Evolutionary conservation across 2,329 filamentous ascomycete genomes (phyloP).

Genomic region (Stachybotrys echinatus): DNA sequence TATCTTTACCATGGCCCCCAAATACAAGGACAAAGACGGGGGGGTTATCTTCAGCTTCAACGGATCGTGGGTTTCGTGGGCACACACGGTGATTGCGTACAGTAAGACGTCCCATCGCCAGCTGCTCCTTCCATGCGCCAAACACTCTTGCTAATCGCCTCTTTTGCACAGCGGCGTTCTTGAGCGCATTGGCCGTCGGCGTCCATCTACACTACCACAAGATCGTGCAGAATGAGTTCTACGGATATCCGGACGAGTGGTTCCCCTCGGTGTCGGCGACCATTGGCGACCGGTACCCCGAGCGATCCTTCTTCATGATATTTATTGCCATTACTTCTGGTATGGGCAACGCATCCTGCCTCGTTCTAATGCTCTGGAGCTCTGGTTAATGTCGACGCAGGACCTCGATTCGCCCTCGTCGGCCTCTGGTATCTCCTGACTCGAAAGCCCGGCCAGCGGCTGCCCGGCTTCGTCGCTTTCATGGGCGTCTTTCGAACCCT

Average conservation of each 20-base stretch:
- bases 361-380: background rate
- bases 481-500: constrained; percentile 83
- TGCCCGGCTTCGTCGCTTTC: constrained; percentile 76
- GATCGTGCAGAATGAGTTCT: constrained; percentile 96
- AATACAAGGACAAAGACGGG: constrained; percentile 61
- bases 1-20: constrained; percentile 27
- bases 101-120: constrained; percentile 39
- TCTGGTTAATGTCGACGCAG: constrained; percentile 33
- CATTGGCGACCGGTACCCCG: constrained; percentile 94
- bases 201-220: constrained; percentile 85
- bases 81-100: constrained; percentile 81
- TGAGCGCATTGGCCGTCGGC: constrained; percentile 80
- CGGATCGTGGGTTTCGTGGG: constrained; percentile 85
- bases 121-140: background rate
- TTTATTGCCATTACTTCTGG: constrained; percentile 96
- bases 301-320: constrained; percentile 93
- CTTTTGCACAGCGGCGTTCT: constrained; percentile 63
- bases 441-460: constrained; percentile 63
- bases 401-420: constrained; percentile 85
- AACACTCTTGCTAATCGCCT: constrained; percentile 11
- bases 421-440: constrained; percentile 90
- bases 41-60: constrained; percentile 62
- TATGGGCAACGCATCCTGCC: constrained; percentile 26
- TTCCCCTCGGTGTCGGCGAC: constrained; percentile 94
- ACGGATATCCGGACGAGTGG: constrained; percentile 92